phyloP scores from a whole-genome alignment of 495 filamentous ascomycete genomes.

The Penicillium longicatenatum region DNA sequence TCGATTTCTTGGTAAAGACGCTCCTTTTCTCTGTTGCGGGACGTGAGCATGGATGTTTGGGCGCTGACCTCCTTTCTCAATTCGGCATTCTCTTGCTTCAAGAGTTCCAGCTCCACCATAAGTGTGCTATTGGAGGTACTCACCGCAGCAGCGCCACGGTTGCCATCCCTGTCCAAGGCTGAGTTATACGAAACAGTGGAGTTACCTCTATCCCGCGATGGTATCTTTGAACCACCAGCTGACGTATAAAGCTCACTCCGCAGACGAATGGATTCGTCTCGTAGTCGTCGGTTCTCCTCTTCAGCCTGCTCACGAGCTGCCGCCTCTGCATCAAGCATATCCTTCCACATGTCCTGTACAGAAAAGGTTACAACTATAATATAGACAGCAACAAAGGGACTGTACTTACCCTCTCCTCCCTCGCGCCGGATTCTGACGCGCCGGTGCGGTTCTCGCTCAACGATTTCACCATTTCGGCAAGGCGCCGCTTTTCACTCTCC shows the following conservation, averaged over 20 bases:
- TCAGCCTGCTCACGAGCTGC: slow-evolving; percentile 87
- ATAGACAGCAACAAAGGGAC: neutral
- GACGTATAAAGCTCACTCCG: slow-evolving; percentile 60
- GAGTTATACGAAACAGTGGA: slow-evolving; percentile 63
- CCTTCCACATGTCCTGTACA: slow-evolving; percentile 80
- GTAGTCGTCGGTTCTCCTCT: slow-evolving; percentile 79
- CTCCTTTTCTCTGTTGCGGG: slow-evolving; percentile 91
- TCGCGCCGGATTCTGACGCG: slow-evolving; percentile 68
- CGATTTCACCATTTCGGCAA: slow-evolving; percentile 75
- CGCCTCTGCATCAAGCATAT: slow-evolving; percentile 92
- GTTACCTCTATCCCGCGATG: slow-evolving; percentile 55
- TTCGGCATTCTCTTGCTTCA: slow-evolving; percentile 91
- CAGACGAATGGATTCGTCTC: slow-evolving; percentile 79
- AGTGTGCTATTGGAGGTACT: slow-evolving; percentile 67
- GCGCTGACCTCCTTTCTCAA: slow-evolving; percentile 89
- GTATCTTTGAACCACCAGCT: slow-evolving; percentile 46
- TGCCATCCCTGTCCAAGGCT: slow-evolving; percentile 61
- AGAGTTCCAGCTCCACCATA: slow-evolving; percentile 70
- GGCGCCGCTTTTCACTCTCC: slow-evolving; percentile 77
- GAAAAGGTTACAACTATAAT: too few species aligned
- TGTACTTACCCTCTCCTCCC: slow-evolving; percentile 71
- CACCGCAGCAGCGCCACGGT: slow-evolving; percentile 47
- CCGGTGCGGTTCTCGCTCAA: slow-evolving; percentile 65
- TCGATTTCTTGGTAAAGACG: slow-evolving; percentile 96
- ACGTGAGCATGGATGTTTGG: slow-evolving; percentile 97